phyloP scores from a whole-genome alignment of 2,329 filamentous ascomycete species.

The Penicillium sumatraense region DNA sequence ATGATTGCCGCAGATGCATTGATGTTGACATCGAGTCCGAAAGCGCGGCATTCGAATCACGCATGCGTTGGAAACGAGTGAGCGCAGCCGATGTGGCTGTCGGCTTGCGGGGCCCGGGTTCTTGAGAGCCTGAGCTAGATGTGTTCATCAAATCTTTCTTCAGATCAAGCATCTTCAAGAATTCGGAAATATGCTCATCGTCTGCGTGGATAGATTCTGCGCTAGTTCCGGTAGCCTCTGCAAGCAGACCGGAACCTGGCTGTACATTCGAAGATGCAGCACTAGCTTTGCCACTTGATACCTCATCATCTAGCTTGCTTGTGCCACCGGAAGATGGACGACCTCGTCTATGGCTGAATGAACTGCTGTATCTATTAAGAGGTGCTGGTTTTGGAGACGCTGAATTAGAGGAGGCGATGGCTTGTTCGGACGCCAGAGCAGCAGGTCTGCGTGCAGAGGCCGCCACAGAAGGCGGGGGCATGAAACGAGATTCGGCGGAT shows the following conservation, averaged over 20 bases:
- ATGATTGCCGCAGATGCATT: conserved; percentile 79
- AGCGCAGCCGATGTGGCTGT: conserved; percentile 80
- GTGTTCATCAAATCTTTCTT: conserved; percentile 81
- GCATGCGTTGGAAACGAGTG: conserved; percentile 84
- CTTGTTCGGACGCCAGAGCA: conserved; percentile 64
- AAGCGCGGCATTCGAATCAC: conserved; percentile 83
- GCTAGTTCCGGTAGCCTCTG: conserved; percentile 68
- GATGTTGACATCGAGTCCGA: conserved; percentile 95
- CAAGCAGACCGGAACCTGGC: conserved; percentile 78
- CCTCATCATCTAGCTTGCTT: conserved; percentile 59
- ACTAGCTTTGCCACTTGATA: conserved; percentile 63
- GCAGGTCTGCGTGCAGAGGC: conserved; percentile 43
- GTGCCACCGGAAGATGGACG: conserved; percentile 76
- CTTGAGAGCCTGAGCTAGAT: conserved; percentile 61
- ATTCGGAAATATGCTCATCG: conserved; percentile 91
- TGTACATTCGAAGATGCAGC: conserved; percentile 57
- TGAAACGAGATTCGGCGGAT: conserved; percentile 45
- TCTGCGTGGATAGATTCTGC: conserved; percentile 74
- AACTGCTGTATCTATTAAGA: conserved; percentile 88
- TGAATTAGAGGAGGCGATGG: conserved; percentile 67
- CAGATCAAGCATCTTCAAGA: conserved; percentile 84
- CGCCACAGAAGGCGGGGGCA: conserved; percentile 44
- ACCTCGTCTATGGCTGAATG: conserved; percentile 83
- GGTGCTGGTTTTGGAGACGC: conserved; percentile 79
- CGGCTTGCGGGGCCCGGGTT: conserved; percentile 74